Evolutionary conservation across 148 eudicot species (phyloP).

Genomic region (Persicaria maculosa): DNA sequence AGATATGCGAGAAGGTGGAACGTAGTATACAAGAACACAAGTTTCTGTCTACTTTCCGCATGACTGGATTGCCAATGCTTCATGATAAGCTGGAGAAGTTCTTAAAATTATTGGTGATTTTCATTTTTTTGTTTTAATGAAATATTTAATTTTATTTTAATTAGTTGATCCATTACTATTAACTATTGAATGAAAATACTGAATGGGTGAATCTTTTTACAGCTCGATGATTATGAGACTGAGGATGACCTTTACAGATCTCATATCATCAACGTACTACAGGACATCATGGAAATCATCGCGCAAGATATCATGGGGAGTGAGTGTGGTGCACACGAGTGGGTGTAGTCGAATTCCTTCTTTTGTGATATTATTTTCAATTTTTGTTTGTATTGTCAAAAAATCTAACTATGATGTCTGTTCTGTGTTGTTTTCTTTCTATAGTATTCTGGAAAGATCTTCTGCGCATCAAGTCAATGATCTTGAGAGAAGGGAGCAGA

Average conservation of each 20-base stretch:
- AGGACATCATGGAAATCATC: constrained; percentile 89
- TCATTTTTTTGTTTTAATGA: background rate
- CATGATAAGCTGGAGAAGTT: constrained; percentile 87
- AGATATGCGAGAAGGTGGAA: constrained; percentile 54
- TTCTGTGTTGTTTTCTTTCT: background rate
- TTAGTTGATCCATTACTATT: background rate
- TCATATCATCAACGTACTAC: constrained; percentile 75
- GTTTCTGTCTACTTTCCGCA: constrained; percentile 61
- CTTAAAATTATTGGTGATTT: constrained; percentile 63
- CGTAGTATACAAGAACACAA: constrained; percentile 35
- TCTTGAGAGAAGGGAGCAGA: constrained; percentile 45
- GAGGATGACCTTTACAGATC: constrained; percentile 58
- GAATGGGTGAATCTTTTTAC: constrained; percentile 12
- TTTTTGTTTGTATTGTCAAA: background rate
- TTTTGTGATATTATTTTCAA: background rate
- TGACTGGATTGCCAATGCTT: constrained; percentile 70
- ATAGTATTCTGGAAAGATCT: constrained; percentile 46
- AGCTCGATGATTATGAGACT: constrained; percentile 53
- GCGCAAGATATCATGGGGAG: constrained; percentile 67
- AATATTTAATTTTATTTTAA: background rate
- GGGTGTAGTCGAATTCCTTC: constrained; percentile 19
- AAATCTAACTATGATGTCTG: background rate
- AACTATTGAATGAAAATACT: background rate
- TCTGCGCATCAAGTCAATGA: constrained; percentile 20
- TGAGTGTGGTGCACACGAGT: constrained; percentile 59